Evolutionary conservation across 2,329 filamentous ascomycete species (phyloP).

Genomic region (Stachybotrys chlorohalonatus): DNA sequence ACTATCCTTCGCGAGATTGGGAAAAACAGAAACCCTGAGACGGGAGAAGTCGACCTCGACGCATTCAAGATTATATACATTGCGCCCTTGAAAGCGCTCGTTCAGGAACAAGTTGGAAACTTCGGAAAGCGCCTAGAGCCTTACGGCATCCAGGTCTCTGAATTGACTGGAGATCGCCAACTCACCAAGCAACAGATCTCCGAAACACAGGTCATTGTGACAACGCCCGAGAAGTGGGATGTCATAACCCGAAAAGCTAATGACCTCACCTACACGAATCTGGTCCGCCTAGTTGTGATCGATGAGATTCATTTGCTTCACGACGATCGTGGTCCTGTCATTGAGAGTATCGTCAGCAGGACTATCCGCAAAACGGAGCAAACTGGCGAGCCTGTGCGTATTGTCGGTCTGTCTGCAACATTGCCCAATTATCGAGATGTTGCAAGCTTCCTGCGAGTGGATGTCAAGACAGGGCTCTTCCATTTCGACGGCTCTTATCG

Average conservation of each 20-base stretch:
- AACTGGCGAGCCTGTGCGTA: constrained; percentile 83
- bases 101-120: constrained; percentile 97
- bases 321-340: constrained; percentile 90
- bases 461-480: constrained; percentile 77
- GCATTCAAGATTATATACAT: constrained; percentile 99
- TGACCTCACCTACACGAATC: constrained; percentile 90
- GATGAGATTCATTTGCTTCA: constrained; percentile 97
- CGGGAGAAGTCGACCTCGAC: constrained; percentile 90
- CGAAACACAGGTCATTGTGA: constrained; percentile 96
- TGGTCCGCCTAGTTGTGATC: constrained; percentile 93
- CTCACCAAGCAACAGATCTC: constrained; percentile 98
- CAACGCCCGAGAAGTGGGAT: constrained; percentile 98
- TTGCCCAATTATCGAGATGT: constrained; percentile 96
- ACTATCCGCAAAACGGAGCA: constrained; percentile 91
- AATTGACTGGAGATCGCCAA: constrained; percentile 93
- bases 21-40: constrained; percentile 81
- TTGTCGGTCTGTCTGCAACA: constrained; percentile 89
- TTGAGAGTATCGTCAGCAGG: constrained; percentile 93
- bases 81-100: constrained; percentile 87
- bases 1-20: constrained; percentile 93
- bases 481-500: constrained; percentile 93
- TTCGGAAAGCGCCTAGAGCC: constrained; percentile 85
- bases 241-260: constrained; percentile 97
- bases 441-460: constrained; percentile 86
- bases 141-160: constrained; percentile 88